A percentile compares a stretch with the other conserved stretches of the same genome.
phyloP scores from a whole-genome alignment of 192 early-diverging fungal genomes.

The Backusella tuberculispora region DNA sequence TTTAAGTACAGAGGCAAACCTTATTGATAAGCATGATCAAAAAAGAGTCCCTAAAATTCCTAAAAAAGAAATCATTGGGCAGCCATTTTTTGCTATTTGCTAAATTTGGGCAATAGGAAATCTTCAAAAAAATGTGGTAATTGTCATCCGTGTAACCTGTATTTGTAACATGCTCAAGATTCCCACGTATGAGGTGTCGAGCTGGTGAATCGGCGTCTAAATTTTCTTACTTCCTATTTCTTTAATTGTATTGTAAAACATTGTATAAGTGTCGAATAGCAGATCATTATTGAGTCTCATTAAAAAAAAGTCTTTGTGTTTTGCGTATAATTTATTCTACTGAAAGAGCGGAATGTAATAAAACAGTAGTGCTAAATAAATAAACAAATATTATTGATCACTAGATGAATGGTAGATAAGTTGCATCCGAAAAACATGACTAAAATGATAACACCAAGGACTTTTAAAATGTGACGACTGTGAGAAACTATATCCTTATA shows the following conservation, averaged over 20 bases:
- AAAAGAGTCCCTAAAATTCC: background rate
- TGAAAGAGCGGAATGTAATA: background rate
- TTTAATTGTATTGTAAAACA: background rate
- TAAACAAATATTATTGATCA: background rate
- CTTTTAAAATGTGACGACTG: conserved; percentile 22
- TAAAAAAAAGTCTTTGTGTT: background rate
- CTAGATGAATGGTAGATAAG: background rate
- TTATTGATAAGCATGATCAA: conserved; percentile 11
- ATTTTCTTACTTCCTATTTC: background rate
- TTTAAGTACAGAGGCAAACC: too few species aligned
- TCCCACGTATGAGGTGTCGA: conserved; percentile 22
- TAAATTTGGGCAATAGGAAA: background rate
- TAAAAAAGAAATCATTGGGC: conserved; percentile 15
- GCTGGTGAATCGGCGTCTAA: background rate
- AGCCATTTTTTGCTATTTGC: background rate
- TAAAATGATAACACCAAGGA: conserved; percentile 21
- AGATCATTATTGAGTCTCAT: background rate
- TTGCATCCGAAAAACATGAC: conserved; percentile 14
- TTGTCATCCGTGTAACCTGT: conserved; percentile 18
- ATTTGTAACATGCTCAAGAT: conserved; percentile 27
- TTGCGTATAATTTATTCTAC: background rate
- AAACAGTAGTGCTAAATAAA: background rate
- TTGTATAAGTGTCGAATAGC: background rate
- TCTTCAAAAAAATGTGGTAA: conserved; percentile 12
- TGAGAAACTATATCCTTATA: conserved; percentile 12